Evolutionary conservation across 163 green algal species (phyloP).

Genomic region (Scenedesmus sp.): DNA sequence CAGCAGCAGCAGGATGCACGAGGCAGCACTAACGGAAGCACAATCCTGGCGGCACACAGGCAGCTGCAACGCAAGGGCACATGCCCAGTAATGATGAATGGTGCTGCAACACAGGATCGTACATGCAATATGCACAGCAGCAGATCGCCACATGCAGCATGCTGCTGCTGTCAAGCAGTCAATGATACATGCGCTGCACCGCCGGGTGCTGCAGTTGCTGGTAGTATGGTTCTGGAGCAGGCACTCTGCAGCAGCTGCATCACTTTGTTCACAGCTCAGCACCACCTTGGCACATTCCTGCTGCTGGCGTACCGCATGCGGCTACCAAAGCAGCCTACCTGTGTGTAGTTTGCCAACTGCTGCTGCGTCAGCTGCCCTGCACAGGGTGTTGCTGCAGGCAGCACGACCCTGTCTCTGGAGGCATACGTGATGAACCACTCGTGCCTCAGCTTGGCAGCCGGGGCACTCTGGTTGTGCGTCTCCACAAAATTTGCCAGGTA

Average conservation of each 20-base stretch:
- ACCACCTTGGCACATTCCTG: too few relatives aligned
- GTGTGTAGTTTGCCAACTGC: conserved; percentile 18
- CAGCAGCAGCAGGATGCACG: background rate
- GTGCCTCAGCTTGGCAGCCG: background rate
- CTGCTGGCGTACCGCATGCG: too few relatives aligned
- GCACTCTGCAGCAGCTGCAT: too few relatives aligned
- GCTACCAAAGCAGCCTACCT: background rate
- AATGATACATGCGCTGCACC: background rate
- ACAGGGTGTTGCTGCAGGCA: conserved; percentile 15
- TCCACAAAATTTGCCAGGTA: conserved; percentile 28
- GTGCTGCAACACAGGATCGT: too few relatives aligned
- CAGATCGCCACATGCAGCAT: too few relatives aligned
- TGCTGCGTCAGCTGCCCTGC: background rate
- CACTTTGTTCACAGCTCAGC: too few relatives aligned
- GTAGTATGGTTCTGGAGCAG: too few relatives aligned
- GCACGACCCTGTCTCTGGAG: background rate
- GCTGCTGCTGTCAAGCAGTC: background rate
- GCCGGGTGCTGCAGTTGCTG: background rate
- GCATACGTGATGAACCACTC: conserved; percentile 39
- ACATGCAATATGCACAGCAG: too few relatives aligned
- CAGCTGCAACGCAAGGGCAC: too few relatives aligned
- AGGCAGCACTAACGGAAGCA: too few relatives aligned
- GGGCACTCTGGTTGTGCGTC: conserved; percentile 13
- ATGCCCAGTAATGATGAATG: too few relatives aligned
- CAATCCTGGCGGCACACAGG: too few relatives aligned